A percentile compares a stretch with the other conserved stretches of the same genome.
phyloP scores from a whole-genome alignment of 192 early-diverging fungal genomes.

The Linnemannia hyalina region DNA sequence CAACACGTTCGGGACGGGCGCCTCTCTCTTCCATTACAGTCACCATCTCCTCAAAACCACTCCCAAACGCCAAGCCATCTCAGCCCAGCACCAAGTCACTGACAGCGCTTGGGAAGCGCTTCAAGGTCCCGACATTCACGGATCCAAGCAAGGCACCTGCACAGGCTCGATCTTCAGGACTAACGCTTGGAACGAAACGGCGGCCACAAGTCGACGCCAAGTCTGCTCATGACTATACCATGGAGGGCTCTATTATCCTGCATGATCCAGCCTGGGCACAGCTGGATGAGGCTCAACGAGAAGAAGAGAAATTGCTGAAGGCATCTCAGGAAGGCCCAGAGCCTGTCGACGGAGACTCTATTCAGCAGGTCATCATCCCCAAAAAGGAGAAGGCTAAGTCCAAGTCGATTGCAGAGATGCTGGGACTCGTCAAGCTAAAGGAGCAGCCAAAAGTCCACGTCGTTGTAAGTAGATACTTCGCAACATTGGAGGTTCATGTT shows the following conservation, averaged over 20 bases:
- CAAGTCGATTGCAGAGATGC: constrained; percentile 67
- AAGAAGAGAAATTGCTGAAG: constrained; percentile 51
- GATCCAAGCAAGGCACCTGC: constrained; percentile 32
- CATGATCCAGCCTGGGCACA: constrained; percentile 76
- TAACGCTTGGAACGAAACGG: constrained; percentile 29
- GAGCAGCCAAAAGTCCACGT: constrained; percentile 72
- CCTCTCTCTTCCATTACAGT: constrained; percentile 21
- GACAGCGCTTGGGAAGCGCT: constrained; percentile 27
- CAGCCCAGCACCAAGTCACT: constrained; percentile 2
- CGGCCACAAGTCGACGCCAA: constrained; percentile 57
- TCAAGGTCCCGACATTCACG: constrained; percentile 59
- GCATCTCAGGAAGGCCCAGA: constrained; percentile 37
- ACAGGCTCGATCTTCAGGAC: neutral
- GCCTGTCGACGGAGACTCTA: constrained; percentile 24
- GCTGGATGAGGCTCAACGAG: constrained; percentile 64
- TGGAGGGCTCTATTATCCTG: constrained; percentile 86
- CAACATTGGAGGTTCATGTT: neutral
- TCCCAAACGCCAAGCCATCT: constrained; percentile 7
- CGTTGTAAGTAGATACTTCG: constrained; percentile 60
- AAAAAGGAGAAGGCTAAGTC: constrained; percentile 62
- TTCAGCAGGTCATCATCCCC: constrained; percentile 56
- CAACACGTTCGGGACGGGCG: constrained; percentile 37
- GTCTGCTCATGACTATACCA: constrained; percentile 86
- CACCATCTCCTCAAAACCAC: constrained; percentile 46
- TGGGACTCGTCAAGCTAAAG: constrained; percentile 61